Percentiles rank a stretch among this genome's conserved stretches.
Conservation (phyloP, 345 rosid species). For the Hibiscus trionum region DNA sequence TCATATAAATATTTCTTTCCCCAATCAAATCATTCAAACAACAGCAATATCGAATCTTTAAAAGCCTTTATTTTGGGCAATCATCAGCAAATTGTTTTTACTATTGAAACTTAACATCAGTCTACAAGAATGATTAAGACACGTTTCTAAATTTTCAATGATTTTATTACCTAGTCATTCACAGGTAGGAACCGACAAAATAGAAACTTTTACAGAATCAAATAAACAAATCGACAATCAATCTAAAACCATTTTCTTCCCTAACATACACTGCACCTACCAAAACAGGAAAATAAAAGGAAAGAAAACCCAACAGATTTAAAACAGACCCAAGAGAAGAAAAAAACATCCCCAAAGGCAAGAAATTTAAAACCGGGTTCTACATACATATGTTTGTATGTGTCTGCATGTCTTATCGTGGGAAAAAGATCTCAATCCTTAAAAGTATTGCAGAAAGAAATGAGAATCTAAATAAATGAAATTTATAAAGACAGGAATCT, state of each 20-base stretch:
- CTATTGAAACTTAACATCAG: constrained; percentile 10
- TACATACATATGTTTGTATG: too few relatives aligned
- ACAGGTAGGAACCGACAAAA: constrained; percentile 32
- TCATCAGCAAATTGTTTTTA: neutral
- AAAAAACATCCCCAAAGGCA: neutral
- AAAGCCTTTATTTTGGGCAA: neutral
- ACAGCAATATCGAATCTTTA: neutral
- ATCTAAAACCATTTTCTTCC: constrained; percentile 16
- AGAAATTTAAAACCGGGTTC: neutral
- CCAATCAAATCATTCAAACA: neutral
- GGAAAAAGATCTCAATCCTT: constrained; percentile 2
- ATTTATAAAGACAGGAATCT: neutral
- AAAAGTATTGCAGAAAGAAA: neutral
- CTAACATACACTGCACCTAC: neutral
- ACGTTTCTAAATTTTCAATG: constrained; percentile 17
- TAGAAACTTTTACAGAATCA: neutral
- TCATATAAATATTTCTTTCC: neutral
- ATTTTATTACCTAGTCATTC: constrained; percentile 17
- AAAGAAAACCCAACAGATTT: neutral
- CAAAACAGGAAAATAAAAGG: constrained; percentile 11
- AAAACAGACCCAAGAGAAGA: neutral
- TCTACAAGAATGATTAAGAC: constrained; percentile 21
- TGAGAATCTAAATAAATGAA: neutral
- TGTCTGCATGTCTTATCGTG: neutral
- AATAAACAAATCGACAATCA: constrained; percentile 23